These are phyloP conservation scores for Podospora pseudopauciseta DNA, from an alignment of 495 filamentous ascomycete species.

Conservation along the genomic window DNA sequence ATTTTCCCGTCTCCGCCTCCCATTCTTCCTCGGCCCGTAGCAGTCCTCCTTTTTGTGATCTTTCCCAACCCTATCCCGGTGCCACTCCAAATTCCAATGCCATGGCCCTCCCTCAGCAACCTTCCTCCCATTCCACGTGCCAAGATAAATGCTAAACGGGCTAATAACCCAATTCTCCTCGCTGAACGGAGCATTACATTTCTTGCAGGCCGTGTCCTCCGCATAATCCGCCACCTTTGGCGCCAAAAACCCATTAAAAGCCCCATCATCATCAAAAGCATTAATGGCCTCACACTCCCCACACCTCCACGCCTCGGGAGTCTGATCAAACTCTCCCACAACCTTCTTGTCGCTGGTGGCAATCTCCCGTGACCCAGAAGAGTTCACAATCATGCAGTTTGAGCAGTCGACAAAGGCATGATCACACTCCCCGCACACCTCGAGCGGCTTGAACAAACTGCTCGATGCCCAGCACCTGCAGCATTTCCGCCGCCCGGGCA, in stretches of 20 bases:
- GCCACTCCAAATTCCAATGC: constrained; percentile 24
- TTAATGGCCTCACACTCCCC: constrained; percentile 21
- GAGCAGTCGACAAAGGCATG: constrained; percentile 18
- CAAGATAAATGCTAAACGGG: constrained; percentile 22
- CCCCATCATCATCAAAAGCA: constrained; percentile 14
- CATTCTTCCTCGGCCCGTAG: constrained; percentile 16
- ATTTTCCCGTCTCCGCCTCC: constrained; percentile 19
- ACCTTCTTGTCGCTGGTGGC: constrained; percentile 14
- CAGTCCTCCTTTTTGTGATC: constrained; percentile 20
- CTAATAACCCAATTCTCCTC: constrained; percentile 26
- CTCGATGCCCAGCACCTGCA: constrained; percentile 21
- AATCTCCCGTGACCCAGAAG: constrained; percentile 21
- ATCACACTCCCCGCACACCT: constrained; percentile 17
- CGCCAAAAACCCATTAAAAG: constrained; percentile 20
- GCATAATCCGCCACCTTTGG: constrained; percentile 14
- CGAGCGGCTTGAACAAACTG: constrained; percentile 21
- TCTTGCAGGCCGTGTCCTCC: constrained; percentile 16
- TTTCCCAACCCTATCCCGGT: constrained; percentile 13
- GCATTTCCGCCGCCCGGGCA: constrained; percentile 21
- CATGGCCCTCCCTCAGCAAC: constrained; percentile 24
- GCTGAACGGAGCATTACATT: constrained; percentile 13
- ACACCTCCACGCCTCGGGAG: constrained; percentile 23
- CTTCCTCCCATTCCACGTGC: constrained; percentile 23
- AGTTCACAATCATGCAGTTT: constrained; percentile 21
- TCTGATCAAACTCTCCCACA: constrained; percentile 25